Evolutionary conservation across 2,329 filamentous ascomycete species (phyloP).

Genomic region (Uncinocarpus reesii): DNA sequence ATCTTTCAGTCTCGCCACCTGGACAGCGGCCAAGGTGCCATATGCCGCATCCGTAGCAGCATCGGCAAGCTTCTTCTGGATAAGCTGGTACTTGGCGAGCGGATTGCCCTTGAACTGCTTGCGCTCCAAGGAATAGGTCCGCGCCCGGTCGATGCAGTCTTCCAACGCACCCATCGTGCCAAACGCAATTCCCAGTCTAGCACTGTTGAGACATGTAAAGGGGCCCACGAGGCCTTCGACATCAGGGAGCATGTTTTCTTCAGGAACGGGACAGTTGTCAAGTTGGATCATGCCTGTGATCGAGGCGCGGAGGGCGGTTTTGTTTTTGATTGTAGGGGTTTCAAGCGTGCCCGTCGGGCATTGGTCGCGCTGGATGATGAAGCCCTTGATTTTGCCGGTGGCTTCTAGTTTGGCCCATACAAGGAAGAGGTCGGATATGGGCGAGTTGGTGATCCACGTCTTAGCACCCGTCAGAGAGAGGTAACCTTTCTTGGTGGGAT

Average conservation of each 20-base stretch:
- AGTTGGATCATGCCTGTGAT: slow-evolving; percentile 98
- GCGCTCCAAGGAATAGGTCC: slow-evolving; percentile 80
- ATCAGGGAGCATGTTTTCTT: slow-evolving; percentile 86
- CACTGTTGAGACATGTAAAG: slow-evolving; percentile 89
- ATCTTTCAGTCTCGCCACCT: slow-evolving; percentile 89
- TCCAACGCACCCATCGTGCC: slow-evolving; percentile 90
- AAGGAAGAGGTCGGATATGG: slow-evolving; percentile 72
- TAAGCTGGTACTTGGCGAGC: slow-evolving; percentile 86
- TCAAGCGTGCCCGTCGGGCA: slow-evolving; percentile 82
- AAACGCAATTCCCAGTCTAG: slow-evolving; percentile 85
- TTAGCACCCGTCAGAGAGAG: slow-evolving; percentile 70
- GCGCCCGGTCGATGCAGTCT: slow-evolving; percentile 71
- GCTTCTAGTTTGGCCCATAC: slow-evolving; percentile 90
- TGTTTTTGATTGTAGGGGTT: slow-evolving; percentile 86
- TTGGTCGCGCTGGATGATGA: slow-evolving; percentile 73
- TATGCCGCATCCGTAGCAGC: slow-evolving; percentile 83
- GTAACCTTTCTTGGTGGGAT: slow-evolving; percentile 74
- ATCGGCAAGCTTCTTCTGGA: slow-evolving; percentile 96
- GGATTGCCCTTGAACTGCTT: slow-evolving; percentile 96
- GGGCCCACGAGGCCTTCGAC: slow-evolving; percentile 80
- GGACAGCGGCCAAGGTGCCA: slow-evolving; percentile 77
- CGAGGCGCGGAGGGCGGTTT: slow-evolving; percentile 84
- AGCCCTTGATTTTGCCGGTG: slow-evolving; percentile 88
- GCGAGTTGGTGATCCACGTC: slow-evolving; percentile 94
- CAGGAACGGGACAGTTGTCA: slow-evolving; percentile 77